Conservation (phyloP, 169 alveolate genomes). For the Haemoproteus tartakovskyi region DNA sequence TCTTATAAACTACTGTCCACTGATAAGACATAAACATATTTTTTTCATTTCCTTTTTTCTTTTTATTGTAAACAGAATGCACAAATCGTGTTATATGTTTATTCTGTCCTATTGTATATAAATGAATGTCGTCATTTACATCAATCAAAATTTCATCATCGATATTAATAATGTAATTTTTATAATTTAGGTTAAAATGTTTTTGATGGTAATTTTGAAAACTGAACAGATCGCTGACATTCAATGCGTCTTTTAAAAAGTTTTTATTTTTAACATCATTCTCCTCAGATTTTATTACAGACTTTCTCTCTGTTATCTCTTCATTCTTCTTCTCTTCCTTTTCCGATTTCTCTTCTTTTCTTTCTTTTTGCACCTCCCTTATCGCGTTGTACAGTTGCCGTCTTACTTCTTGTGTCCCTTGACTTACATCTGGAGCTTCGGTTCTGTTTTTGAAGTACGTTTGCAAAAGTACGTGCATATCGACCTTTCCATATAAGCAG, state of each 20-base stretch:
- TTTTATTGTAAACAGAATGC: slow-evolving; percentile 13
- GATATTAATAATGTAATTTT: slow-evolving; percentile 17
- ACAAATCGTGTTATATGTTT: slow-evolving; percentile 19
- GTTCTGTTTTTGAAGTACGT: slow-evolving; percentile 2
- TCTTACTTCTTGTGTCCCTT: too few relatives aligned
- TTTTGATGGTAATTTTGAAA: too few relatives aligned
- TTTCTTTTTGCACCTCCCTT: too few relatives aligned
- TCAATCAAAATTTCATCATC: slow-evolving; percentile 34
- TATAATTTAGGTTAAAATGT: slow-evolving; percentile 4
- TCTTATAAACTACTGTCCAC: slow-evolving; percentile 51
- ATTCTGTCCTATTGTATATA: slow-evolving; percentile 52
- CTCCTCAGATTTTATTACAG: not conserved
- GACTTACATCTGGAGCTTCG: too few relatives aligned
- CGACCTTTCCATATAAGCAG: slow-evolving; percentile 32
- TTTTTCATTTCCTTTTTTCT: slow-evolving; percentile 2
- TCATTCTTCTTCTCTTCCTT: not conserved
- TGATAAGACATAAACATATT: slow-evolving; percentile 15
- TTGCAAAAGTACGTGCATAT: slow-evolving; percentile 15
- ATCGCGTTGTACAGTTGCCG: too few relatives aligned
- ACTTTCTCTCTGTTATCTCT: not conserved
- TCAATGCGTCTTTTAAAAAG: too few relatives aligned
- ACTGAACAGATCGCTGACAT: too few relatives aligned
- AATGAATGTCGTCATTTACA: slow-evolving; percentile 14
- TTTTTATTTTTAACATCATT: not conserved
- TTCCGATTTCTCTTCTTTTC: too few relatives aligned